Percentiles rank a stretch among this genome's conserved stretches.
phyloP scores from a whole-genome alignment of 805 yeast genomes.

The Schwanniomyces yamadae region DNA sequence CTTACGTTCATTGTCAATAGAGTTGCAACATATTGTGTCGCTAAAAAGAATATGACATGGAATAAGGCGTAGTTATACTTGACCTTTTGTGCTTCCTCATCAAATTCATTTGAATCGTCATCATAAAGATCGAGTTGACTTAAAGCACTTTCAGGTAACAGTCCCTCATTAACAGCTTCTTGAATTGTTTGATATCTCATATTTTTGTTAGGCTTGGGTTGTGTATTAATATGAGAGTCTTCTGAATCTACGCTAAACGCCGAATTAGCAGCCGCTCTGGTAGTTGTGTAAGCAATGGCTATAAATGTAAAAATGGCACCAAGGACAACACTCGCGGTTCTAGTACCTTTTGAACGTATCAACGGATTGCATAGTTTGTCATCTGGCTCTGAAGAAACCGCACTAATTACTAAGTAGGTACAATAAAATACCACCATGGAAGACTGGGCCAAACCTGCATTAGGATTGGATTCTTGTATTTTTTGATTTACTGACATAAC shows the following conservation, averaged over 20 bases:
- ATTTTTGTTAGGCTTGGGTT: conserved; percentile 54
- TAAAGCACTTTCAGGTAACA: conserved; percentile 89
- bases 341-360: conserved; percentile 82
- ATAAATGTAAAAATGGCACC: conserved; percentile 93
- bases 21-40: conserved; percentile 96
- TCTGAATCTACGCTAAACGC: conserved; percentile 39
- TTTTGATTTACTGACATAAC: conserved; percentile 73
- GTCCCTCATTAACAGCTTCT: conserved; percentile 95
- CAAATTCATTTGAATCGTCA: conserved; percentile 45
- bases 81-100: conserved; percentile 61
- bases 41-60: conserved; percentile 88
- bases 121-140: conserved; percentile 64
- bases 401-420: conserved; percentile 85
- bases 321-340: conserved; percentile 80
- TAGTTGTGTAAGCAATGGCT: conserved; percentile 96
- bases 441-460: conserved; percentile 94
- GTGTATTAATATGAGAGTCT: conserved; percentile 43
- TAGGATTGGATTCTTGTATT: conserved; percentile 89
- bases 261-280: conserved; percentile 82
- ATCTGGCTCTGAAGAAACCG: conserved; percentile 96
- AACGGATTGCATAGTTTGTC: conserved; percentile 90
- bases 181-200: conserved; percentile 84
- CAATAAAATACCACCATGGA: conserved; percentile 95
- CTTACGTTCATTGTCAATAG: conserved; percentile 88
- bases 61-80: conserved; percentile 84